Evolutionary conservation across 2,329 filamentous ascomycete genomes (phyloP).

Genomic region (Pochonia chlamydosporia): DNA sequence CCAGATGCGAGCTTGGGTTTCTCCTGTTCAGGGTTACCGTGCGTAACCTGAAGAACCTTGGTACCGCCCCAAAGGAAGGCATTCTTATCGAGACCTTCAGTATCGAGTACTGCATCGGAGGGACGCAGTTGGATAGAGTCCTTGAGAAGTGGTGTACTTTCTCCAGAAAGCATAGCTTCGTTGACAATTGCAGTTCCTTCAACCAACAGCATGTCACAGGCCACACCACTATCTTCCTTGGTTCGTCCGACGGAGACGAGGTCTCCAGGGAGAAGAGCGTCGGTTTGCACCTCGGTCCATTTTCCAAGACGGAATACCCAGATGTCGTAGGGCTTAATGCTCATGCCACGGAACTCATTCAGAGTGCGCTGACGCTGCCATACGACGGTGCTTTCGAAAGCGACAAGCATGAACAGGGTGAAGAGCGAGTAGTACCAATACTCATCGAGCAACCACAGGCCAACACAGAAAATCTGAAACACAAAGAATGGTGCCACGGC

Average conservation of each 20-base stretch:
- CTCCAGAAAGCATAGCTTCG: conserved; percentile 97
- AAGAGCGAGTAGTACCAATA: conserved; percentile 99
- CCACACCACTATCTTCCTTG: conserved; percentile 94
- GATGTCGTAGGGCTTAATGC: conserved; percentile 95
- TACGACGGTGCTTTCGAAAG: conserved; percentile 96
- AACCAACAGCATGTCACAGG: conserved; percentile 92
- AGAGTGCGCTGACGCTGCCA: conserved; percentile 97
- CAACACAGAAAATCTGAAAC: conserved; percentile 98
- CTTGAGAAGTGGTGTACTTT: conserved; percentile 94
- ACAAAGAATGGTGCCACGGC: conserved; percentile 98
- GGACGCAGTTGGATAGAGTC: conserved; percentile 91
- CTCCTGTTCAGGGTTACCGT: conserved; percentile 73
- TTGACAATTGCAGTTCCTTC: conserved; percentile 97
- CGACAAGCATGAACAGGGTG: conserved; percentile 96
- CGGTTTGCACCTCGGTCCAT: conserved; percentile 85
- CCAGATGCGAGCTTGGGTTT: conserved; percentile 67
- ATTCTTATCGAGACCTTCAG: conserved; percentile 93
- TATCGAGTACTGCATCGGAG: conserved; percentile 70
- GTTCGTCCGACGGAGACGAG: conserved; percentile 87
- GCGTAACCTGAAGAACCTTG: conserved; percentile 92
- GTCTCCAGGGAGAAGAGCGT: conserved; percentile 88
- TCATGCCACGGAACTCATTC: conserved; percentile 97
- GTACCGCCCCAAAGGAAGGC: conserved; percentile 95
- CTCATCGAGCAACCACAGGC: conserved; percentile 96
- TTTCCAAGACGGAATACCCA: conserved; percentile 83